Percentiles rank a stretch among this genome's conserved stretches.
Conservation (phyloP, 768 basidiomycete species). For the Russula virescens region DNA sequence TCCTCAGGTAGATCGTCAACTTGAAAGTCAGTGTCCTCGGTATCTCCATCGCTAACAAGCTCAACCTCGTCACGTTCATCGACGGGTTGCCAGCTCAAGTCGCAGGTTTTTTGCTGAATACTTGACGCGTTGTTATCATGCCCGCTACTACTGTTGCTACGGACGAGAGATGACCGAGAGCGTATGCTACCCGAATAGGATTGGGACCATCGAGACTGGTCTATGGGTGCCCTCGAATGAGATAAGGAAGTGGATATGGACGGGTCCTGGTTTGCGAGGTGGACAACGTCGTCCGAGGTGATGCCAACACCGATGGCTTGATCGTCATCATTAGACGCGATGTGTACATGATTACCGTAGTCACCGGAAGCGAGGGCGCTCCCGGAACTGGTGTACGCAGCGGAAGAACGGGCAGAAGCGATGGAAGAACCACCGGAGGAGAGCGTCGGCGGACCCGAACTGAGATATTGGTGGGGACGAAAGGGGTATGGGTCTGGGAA, state of each 20-base stretch:
- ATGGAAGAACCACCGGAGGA: slow-evolving; percentile 69
- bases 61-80: slow-evolving; percentile 66
- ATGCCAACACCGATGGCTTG: slow-evolving; percentile 53
- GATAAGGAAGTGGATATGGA: slow-evolving; percentile 40
- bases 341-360: slow-evolving; percentile 53
- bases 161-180: slow-evolving; percentile 66
- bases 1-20: slow-evolving; percentile 38
- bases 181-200: slow-evolving; percentile 56
- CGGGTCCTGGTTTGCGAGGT: slow-evolving; percentile 52
- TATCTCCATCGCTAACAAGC: slow-evolving; percentile 49
- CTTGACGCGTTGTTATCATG: slow-evolving; percentile 34
- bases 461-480: slow-evolving; percentile 44
- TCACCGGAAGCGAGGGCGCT: slow-evolving; percentile 57
- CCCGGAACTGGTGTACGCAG: slow-evolving; percentile 70
- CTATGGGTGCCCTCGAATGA: slow-evolving; percentile 47
- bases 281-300: slow-evolving; percentile 59
- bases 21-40: slow-evolving; percentile 43
- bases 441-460: slow-evolving; percentile 47
- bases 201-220: slow-evolving; percentile 71
- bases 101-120: slow-evolving; percentile 61
- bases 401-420: slow-evolving; percentile 67
- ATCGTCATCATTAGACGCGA: slow-evolving; percentile 56
- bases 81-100: slow-evolving; percentile 67
- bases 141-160: slow-evolving; percentile 42
- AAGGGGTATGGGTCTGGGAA: slow-evolving; percentile 72